Conservation (phyloP, 2,329 filamentous ascomycete species). For the Tolypocladium inflatum region DNA sequence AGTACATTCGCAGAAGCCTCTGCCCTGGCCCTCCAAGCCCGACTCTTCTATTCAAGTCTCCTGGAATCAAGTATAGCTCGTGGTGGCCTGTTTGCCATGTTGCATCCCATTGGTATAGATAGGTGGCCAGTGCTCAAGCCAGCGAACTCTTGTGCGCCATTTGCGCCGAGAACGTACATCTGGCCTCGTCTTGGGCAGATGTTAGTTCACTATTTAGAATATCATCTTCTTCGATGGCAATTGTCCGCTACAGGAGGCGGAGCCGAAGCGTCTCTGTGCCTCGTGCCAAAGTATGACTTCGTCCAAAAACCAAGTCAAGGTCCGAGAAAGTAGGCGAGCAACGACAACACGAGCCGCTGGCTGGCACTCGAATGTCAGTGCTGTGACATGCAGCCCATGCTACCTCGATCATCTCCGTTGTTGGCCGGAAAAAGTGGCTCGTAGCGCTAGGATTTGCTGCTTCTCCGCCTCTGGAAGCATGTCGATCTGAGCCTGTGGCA, state of each 20-base stretch:
- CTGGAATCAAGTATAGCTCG: background rate
- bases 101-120: background rate
- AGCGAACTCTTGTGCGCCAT: background rate
- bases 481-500: conserved; percentile 74
- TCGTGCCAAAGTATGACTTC: background rate
- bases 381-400: background rate
- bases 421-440: conserved; percentile 49
- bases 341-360: too few species aligned
- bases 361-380: background rate
- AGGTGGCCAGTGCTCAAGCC: background rate
- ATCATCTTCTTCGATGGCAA: background rate
- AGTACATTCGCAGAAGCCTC: background rate
- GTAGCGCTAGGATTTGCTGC: conserved; percentile 69
- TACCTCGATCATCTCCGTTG: conserved; percentile 18
- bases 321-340: background rate
- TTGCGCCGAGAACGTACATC: too few species aligned
- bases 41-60: background rate
- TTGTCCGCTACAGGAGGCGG: too few species aligned
- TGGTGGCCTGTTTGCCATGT: background rate
- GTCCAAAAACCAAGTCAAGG: too few species aligned
- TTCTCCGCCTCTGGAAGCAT: conserved; percentile 65
- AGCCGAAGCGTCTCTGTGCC: too few species aligned
- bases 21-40: too few species aligned
- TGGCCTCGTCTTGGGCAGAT: background rate
- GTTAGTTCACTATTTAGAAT: background rate